phyloP scores from a whole-genome alignment of 306 rosid genomes.

The Glycine soja region DNA sequence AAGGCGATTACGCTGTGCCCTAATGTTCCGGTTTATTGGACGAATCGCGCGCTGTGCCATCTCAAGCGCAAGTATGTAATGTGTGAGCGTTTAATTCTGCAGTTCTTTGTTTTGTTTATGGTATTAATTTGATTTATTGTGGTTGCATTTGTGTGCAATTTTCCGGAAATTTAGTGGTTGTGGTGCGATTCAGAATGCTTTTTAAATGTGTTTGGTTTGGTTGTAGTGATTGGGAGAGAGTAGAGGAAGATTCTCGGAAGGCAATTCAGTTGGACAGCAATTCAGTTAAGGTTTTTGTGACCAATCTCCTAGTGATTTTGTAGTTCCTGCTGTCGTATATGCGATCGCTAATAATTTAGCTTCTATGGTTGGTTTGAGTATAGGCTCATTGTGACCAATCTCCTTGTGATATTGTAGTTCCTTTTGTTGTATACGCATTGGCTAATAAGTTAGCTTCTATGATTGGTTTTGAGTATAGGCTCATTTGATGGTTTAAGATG shows the following conservation, averaged over 20 bases:
- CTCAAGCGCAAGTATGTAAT: conserved; percentile 88
- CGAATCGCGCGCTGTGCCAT: conserved; percentile 97
- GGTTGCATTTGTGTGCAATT: background rate
- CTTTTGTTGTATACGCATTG: too few relatives aligned
- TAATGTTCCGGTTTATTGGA: conserved; percentile 74
- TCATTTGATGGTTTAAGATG: background rate
- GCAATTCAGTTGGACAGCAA: conserved; percentile 80
- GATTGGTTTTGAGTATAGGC: too few relatives aligned
- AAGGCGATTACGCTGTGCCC: conserved; percentile 76
- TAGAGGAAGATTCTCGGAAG: conserved; percentile 83
- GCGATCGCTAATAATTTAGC: conserved; percentile 18
- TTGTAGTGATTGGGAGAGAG: conserved; percentile 85
- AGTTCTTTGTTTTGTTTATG: conserved; percentile 7
- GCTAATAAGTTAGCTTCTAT: too few relatives aligned
- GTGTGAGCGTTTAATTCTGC: conserved; percentile 44
- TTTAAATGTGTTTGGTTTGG: conserved; percentile 27
- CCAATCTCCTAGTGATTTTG: conserved; percentile 36
- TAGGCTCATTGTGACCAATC: conserved; percentile 10
- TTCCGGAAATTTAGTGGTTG: background rate
- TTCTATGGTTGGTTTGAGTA: background rate
- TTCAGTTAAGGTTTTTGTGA: conserved; percentile 74
- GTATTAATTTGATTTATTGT: background rate
- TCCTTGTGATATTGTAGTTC: too few relatives aligned
- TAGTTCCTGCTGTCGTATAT: background rate
- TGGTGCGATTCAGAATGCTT: background rate